A percentile compares a stretch with the other conserved stretches of the same genome.
Evolutionary conservation across 1,284 basidiomycete genomes (phyloP).

Genomic region (Meripilus lineatus): DNA sequence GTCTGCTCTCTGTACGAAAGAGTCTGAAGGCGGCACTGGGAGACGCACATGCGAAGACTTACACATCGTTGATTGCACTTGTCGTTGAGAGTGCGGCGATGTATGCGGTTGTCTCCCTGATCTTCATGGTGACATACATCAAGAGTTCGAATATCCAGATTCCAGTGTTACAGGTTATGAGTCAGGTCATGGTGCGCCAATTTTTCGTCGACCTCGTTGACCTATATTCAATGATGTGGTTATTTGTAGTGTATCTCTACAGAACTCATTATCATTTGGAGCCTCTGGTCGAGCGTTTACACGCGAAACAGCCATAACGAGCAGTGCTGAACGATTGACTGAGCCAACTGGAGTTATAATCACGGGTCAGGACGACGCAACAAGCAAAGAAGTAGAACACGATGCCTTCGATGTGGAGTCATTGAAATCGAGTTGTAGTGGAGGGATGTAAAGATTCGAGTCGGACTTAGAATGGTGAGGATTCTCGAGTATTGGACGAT

Average conservation of each 20-base stretch:
- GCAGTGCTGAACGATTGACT: too few species aligned
- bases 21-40: constrained; percentile 1
- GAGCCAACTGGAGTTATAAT: too few species aligned
- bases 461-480: too few species aligned
- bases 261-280: constrained; percentile 1
- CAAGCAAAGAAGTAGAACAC: too few species aligned
- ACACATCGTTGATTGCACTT: background rate
- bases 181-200: constrained; percentile 1
- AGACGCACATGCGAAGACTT: background rate
- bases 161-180: background rate
- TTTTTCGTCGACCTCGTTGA: background rate
- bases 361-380: too few species aligned
- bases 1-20: constrained; percentile 4
- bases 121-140: constrained; percentile 2
- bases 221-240: background rate
- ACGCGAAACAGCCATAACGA: too few species aligned
- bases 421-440: too few species aligned
- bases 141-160: background rate
- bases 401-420: too few species aligned
- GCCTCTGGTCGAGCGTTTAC: constrained; percentile 1
- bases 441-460: too few species aligned
- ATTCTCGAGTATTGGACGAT: too few species aligned
- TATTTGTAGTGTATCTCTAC: background rate
- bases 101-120: background rate
- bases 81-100: constrained; percentile 3